These are phyloP conservation scores for Pseudogymnoascus sp. DNA, from an alignment of 2,329 filamentous ascomycete species.

Conservation along the genomic window DNA sequence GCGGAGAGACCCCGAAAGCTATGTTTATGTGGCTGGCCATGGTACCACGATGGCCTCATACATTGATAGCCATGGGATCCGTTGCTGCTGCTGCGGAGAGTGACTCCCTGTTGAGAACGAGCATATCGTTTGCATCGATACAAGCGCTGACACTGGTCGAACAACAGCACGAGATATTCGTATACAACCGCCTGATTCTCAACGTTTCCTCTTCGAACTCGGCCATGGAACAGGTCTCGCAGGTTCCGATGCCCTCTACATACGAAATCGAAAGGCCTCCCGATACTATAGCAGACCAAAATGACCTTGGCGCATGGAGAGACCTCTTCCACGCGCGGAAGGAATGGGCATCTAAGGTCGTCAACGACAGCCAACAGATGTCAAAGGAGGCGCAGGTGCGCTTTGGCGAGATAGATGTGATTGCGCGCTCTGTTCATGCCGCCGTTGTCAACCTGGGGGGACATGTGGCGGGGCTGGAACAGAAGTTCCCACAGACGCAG, in stretches of 20 bases:
- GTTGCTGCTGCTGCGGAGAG: neutral
- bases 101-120: neutral
- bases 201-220: conserved; percentile 44
- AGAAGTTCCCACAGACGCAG: conserved; percentile 62
- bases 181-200: conserved; percentile 73
- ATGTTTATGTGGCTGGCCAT: neutral
- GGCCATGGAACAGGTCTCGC: conserved; percentile 37
- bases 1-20: neutral
- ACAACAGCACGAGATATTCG: conserved; percentile 71
- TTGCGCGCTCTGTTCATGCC: conserved; percentile 72
- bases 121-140: neutral
- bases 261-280: conserved; percentile 60
- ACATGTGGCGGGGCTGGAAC: conserved; percentile 63
- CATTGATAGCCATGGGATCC: neutral
- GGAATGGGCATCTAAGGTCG: conserved; percentile 66
- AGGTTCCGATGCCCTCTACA: conserved; percentile 43
- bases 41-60: neutral
- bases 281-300: conserved; percentile 74
- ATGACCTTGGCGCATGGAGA: conserved; percentile 80
- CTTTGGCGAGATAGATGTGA: conserved; percentile 65
- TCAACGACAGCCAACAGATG: conserved; percentile 61
- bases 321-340: conserved; percentile 73
- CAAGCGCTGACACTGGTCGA: conserved; percentile 5
- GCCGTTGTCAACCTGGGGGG: conserved; percentile 78
- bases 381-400: conserved; percentile 54